phyloP scores from a whole-genome alignment of 164 flowering plant genomes.

The Aristolochia contorta region DNA sequence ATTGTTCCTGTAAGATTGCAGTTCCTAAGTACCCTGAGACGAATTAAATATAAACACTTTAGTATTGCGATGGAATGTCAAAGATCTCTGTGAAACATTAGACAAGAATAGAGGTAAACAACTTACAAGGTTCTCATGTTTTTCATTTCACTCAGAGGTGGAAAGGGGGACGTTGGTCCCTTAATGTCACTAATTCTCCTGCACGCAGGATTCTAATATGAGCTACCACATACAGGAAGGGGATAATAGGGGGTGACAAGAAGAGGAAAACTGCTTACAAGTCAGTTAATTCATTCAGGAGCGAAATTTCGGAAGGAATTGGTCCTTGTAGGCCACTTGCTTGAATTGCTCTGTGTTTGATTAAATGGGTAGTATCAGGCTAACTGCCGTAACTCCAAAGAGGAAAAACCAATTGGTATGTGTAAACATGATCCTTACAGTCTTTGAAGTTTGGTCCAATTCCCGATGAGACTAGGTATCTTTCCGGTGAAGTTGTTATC shows the following conservation, averaged over 20 bases:
- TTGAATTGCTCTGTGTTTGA: slow-evolving; percentile 61
- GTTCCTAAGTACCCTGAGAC: slow-evolving; percentile 46
- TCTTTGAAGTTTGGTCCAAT: slow-evolving; percentile 19
- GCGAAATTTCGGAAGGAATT: slow-evolving; percentile 47
- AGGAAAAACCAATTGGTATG: neutral
- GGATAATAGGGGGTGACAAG: too few species aligned
- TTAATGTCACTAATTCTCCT: slow-evolving; percentile 65
- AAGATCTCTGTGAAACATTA: neutral
- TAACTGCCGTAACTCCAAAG: neutral
- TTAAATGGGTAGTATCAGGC: neutral
- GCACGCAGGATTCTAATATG: slow-evolving; percentile 12
- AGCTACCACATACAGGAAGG: neutral
- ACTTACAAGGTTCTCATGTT: slow-evolving; percentile 41
- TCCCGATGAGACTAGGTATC: slow-evolving; percentile 26
- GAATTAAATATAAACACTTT: neutral
- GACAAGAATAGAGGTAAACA: slow-evolving; percentile 14
- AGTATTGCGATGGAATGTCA: neutral
- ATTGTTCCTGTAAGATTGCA: slow-evolving; percentile 54
- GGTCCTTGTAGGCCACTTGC: slow-evolving; percentile 66
- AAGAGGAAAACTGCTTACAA: slow-evolving; percentile 20
- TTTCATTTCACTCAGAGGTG: slow-evolving; percentile 31
- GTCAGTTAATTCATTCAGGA: slow-evolving; percentile 27
- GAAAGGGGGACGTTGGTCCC: slow-evolving; percentile 36
- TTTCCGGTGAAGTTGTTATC: slow-evolving; percentile 33
- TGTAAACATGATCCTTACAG: slow-evolving; percentile 18